Conservation (phyloP, 805 yeast species). For the Vanderwaltozyma tropicalis region DNA sequence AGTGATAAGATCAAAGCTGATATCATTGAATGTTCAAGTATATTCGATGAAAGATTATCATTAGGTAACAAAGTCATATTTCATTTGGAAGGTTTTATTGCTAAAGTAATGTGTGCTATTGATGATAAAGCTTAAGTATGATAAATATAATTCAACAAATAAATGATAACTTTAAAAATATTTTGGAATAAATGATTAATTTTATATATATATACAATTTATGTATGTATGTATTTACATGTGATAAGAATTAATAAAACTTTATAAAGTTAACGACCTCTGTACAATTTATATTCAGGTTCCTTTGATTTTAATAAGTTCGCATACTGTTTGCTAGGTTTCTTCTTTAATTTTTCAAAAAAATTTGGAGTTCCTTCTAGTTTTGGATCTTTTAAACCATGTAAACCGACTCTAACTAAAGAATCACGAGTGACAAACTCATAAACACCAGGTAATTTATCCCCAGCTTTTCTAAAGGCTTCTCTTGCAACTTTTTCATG, state of each 20-base stretch:
- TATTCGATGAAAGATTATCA: slow-evolving; percentile 76
- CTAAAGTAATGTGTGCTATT: slow-evolving; percentile 70
- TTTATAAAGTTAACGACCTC: slow-evolving; percentile 41
- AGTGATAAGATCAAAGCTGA: slow-evolving; percentile 15
- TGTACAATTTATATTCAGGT: slow-evolving; percentile 46
- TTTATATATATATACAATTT: too few species aligned
- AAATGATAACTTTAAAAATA: neutral
- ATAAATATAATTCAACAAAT: neutral
- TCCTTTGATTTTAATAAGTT: slow-evolving; percentile 42
- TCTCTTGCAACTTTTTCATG: slow-evolving; percentile 88
- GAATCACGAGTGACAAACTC: slow-evolving; percentile 66
- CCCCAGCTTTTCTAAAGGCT: slow-evolving; percentile 81
- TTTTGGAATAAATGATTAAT: too few species aligned
- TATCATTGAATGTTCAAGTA: slow-evolving; percentile 50
- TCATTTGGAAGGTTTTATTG: slow-evolving; percentile 90
- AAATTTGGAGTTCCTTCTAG: slow-evolving; percentile 38
- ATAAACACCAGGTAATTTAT: slow-evolving; percentile 83
- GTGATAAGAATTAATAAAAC: neutral
- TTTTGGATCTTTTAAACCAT: slow-evolving; percentile 35
- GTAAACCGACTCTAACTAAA: slow-evolving; percentile 62
- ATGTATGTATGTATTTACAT: neutral
- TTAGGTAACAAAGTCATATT: slow-evolving; percentile 83
- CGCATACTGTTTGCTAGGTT: slow-evolving; percentile 57
- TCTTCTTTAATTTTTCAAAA: slow-evolving; percentile 40
- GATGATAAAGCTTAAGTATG: too few species aligned